Evolutionary conservation across 2,329 filamentous ascomycete genomes (phyloP).

Genomic region (Fusarium armeniacum): DNA sequence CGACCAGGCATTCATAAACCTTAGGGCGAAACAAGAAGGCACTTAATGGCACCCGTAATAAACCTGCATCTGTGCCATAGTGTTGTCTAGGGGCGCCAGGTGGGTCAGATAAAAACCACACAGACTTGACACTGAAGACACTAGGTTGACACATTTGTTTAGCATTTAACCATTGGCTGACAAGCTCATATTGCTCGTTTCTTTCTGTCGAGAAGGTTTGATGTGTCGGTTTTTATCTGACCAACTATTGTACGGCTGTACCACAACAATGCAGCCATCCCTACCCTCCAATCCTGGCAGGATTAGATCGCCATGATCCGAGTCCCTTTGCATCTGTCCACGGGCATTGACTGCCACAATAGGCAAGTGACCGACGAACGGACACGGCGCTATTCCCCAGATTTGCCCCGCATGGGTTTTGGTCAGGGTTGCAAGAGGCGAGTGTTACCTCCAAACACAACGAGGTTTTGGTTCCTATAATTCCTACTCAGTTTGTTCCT

Average conservation of each 20-base stretch:
- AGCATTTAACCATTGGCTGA: neutral
- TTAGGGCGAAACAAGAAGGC: slow-evolving; percentile 28
- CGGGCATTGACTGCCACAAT: slow-evolving; percentile 47
- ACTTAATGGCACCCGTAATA: slow-evolving; percentile 23
- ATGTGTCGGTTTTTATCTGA: neutral
- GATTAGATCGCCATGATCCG: slow-evolving; percentile 48
- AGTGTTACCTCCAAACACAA: slow-evolving; percentile 17
- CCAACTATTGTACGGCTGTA: neutral
- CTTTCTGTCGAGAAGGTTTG: neutral
- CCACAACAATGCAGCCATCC: slow-evolving; percentile 21
- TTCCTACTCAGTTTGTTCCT: slow-evolving; percentile 36
- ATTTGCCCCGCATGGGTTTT: slow-evolving; percentile 48
- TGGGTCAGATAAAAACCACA: slow-evolving; percentile 1
- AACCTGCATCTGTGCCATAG: slow-evolving; percentile 18
- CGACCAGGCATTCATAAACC: slow-evolving; percentile 29
- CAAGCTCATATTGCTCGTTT: neutral
- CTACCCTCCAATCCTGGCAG: slow-evolving; percentile 27
- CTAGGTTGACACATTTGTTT: neutral
- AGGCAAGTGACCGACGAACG: slow-evolving; percentile 46
- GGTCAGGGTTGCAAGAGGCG: slow-evolving; percentile 15
- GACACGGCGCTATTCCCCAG: slow-evolving; percentile 48
- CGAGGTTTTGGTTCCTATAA: slow-evolving; percentile 18
- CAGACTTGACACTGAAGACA: neutral
- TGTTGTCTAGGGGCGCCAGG: neutral
- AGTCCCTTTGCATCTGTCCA: slow-evolving; percentile 48